Base-by-base conservation (phyloP, 768 basidiomycete genomes). In the Amyloporia xantha region DNA sequence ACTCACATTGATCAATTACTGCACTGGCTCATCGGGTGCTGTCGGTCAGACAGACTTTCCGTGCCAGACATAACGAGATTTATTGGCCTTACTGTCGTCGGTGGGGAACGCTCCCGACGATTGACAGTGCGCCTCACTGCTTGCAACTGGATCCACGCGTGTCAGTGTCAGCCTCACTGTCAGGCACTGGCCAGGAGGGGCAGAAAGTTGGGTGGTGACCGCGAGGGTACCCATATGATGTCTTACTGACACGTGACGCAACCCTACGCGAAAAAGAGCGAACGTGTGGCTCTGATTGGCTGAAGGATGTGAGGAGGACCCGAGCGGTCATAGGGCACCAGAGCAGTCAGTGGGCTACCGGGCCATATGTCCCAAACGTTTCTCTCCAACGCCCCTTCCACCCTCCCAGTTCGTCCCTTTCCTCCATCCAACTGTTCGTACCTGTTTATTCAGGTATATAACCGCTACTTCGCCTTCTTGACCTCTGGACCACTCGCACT, bases 141-240 rank as follows among this genome's bases (percentile, higher is more conserved):
- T n/a, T n/a, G n/a, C n/a, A n/a, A n/a, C n/a, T n/a, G n/a, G n/a
- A n/a, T n/a, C n/a, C n/a, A n/a, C n/a, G n/a, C n/a, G n/a, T n/a
- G n/a, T n/a, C n/a, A n/a, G n/a, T n/a, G n/a, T n/a, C n/a, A n/a
- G n/a, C n/a, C n/a, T n/a, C n/a, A n/a, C n/a, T n/a, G n/a, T n/a
- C n/a, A n/a, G n/a, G n/a, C n/a, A n/a, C n/a, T n/a, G n/a, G n/a
- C n/a, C n/a, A n/a, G n/a, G n/a, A n/a, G n/a, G n/a, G n/a, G n/a
- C n/a, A n/a, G n/a, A n/a, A n/a, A n/a, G n/a, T n/a, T n/a, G n/a
- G n/a, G n/a, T n/a, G 33, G 33, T 42, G 43, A 44, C 43, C 21
- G 43, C 43, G 43, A 44, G 43, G 43, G 43, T 44, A 44, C 43
- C 25, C 43, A 21, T 10, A 13, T 10, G 24, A 13, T 9, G 43